Evolutionary conservation across 176 grass and related monocot species (phyloP), one percentile per base, ranked within the genome.

Genomic region (Oryza glumipatula): DNA sequence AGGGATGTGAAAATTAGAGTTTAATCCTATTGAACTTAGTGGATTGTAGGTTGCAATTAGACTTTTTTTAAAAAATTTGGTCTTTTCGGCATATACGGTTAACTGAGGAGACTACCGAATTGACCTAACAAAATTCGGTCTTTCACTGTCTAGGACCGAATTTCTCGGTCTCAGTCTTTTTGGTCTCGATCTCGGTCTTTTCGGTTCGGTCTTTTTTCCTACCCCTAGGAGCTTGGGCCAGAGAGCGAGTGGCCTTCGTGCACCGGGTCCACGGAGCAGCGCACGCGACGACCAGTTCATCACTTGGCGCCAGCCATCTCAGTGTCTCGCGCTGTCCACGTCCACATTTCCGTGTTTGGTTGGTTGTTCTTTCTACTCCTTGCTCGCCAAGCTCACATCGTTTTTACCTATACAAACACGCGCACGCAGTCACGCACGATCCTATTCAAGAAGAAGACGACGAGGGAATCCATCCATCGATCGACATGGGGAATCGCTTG

Each of bases 401-500:
- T 56, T 49, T 49, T 49, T 49, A 15, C 47, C 3, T 15, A 15
- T 15, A 61, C 9, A 61, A 5, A 36, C 35, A 36, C 38, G 1
- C 38, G 38, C 19, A 22, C 14, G 30, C 30, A 32, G 30, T 32
- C 30, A 32, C 30, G 9, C 56, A 10, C 56, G 7, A 61, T 61
- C 56, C 19, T 3, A 61, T 9, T 61, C 23, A 10, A 54, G 35
- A 36, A 36, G 35, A 36, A 36, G 35, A 36, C 3, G 35, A 36
- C 35, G 35, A 36, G 35, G 35, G 35, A 36, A 36, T 32, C 30
- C 30, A 32, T 67, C 44, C 2, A 48, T 73, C 45, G n/a, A 48
- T 73, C 32, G n/a, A 7, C 65, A 87, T 87, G 86, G 79, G 79
- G 13, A 87, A 87, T 23, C 77, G 73, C 86, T 87, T 14, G 22